Percentiles rank a stretch among this genome's conserved stretches.
Conservation (phyloP, 2,329 filamentous ascomycete species). For the Calonectria hongkongensis region DNA sequence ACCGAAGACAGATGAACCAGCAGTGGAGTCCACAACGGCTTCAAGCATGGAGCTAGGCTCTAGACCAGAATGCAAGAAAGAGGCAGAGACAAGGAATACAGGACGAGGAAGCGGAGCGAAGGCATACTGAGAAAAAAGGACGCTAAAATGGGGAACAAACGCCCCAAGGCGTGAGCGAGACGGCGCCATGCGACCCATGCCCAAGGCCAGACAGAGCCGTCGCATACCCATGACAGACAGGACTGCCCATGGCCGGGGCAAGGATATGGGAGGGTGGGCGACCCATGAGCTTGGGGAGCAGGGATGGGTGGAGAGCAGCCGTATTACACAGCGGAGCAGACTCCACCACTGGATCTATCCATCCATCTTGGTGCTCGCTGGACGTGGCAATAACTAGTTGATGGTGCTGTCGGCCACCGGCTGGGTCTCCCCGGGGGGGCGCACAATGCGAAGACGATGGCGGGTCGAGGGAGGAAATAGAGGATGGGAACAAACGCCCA, state of each 20-base stretch:
- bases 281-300: constrained; percentile 28
- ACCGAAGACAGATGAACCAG: constrained; percentile 34
- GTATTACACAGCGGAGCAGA: constrained; percentile 22
- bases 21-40: constrained; percentile 33
- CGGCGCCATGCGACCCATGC: constrained; percentile 32
- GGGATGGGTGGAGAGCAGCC: constrained; percentile 24
- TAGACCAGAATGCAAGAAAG: constrained; percentile 31
- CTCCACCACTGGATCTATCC: constrained; percentile 28
- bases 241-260: constrained; percentile 23
- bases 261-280: constrained; percentile 22
- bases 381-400: background rate
- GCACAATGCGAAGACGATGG: background rate
- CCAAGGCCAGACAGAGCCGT: constrained; percentile 31
- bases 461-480: background rate
- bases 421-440: constrained; percentile 10
- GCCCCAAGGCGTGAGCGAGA: background rate
- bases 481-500: constrained; percentile 21
- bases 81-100: constrained; percentile 29
- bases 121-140: constrained; percentile 17
- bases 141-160: constrained; percentile 14
- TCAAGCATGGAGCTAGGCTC: constrained; percentile 26
- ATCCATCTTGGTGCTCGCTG: constrained; percentile 5
- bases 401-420: constrained; percentile 9
- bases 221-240: constrained; percentile 36
- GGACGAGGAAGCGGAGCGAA: constrained; percentile 35